A percentile compares a stretch with the other conserved stretches of the same genome.
These are phyloP conservation scores for Penicillium sp. DNA, from an alignment of 2,329 filamentous ascomycete genomes.

Conservation along the genomic window DNA sequence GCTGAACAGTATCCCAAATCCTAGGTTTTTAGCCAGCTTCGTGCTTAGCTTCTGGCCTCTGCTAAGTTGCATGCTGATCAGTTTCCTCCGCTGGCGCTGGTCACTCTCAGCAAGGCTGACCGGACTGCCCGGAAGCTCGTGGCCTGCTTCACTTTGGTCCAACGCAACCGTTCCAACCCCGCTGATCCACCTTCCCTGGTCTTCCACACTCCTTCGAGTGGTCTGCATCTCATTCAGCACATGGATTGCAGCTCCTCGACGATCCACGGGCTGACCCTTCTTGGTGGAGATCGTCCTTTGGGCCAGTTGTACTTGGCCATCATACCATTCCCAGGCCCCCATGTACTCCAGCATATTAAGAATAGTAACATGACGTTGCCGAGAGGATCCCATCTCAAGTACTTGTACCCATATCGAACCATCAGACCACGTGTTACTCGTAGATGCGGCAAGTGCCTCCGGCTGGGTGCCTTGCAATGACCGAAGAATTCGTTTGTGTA, in stretches of 20 bases:
- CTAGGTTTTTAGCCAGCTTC: slow-evolving; percentile 18
- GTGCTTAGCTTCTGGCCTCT: slow-evolving; percentile 16
- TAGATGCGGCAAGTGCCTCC: not conserved
- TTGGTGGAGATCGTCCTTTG: slow-evolving; percentile 19
- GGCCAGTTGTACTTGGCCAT: slow-evolving; percentile 9
- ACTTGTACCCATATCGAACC: slow-evolving; percentile 23
- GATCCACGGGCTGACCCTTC: slow-evolving; percentile 14
- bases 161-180: slow-evolving; percentile 4
- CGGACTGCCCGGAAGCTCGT: not conserved
- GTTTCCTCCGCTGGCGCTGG: not conserved
- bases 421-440: slow-evolving; percentile 21
- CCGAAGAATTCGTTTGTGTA: slow-evolving; percentile 11
- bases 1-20: slow-evolving; percentile 16
- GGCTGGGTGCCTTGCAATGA: slow-evolving; percentile 1
- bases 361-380: not conserved
- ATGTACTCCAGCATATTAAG: slow-evolving; percentile 23
- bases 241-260: slow-evolving; percentile 12
- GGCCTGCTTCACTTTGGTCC: not conserved
- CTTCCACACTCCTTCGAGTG: slow-evolving; percentile 1
- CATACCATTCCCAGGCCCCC: slow-evolving; percentile 22
- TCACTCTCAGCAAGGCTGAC: not conserved
- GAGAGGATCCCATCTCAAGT: slow-evolving; percentile 9
- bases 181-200: slow-evolving; percentile 12
- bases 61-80: slow-evolving; percentile 16
- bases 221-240: slow-evolving; percentile 15